Evolutionary conservation across 768 basidiomycete genomes (phyloP), one percentile per base, ranked within the genome.

Genomic region (Mycena epipterygia): DNA sequence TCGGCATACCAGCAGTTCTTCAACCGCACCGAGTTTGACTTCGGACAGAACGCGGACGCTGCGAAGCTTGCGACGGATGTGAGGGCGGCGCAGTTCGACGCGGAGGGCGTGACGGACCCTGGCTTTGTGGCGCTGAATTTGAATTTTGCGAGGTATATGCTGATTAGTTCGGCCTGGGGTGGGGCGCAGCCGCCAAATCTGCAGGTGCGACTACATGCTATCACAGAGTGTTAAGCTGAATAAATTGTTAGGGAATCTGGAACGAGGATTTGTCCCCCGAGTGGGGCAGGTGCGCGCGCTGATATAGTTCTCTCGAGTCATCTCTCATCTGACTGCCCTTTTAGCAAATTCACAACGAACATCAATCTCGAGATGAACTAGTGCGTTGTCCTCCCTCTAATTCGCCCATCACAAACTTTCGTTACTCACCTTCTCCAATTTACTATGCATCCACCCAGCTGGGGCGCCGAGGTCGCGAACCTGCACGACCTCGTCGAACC

Each of bases 161-260:
- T 67, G 48, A 67, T 67, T n/a, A 60, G 66, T 49, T 67, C 66
- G 27, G 60, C 57, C 39, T 67, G 56, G 66, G 66, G 58, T 9
- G 56, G 66, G 9, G 66, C 66, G 21, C 66, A 67, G 14, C 66
- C 66, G 35, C 48, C 66, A 3, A 67, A 67, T 17, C 57, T 67
- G 1, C 66, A 67, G 66, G 66, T 60, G 19, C 27, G 16, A 48
- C 23, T 27, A 5, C 2, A 8, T 7, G 6, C 25, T n/a, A n/a
- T n/a, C n/a, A n/a, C n/a, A n/a, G n/a, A n/a, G n/a, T n/a, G n/a
- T n/a, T n/a, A n/a, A n/a, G n/a, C n/a, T n/a, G n/a, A n/a, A n/a
- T n/a, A n/a, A n/a, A n/a, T n/a, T n/a, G n/a, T n/a, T n/a, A 74
- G 67, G 73, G 73, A 44, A 65, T 74, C 33, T 74, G 70, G 73